Conservation (phyloP, 208 protist genomes). For the Leishmania gerbilli region DNA sequence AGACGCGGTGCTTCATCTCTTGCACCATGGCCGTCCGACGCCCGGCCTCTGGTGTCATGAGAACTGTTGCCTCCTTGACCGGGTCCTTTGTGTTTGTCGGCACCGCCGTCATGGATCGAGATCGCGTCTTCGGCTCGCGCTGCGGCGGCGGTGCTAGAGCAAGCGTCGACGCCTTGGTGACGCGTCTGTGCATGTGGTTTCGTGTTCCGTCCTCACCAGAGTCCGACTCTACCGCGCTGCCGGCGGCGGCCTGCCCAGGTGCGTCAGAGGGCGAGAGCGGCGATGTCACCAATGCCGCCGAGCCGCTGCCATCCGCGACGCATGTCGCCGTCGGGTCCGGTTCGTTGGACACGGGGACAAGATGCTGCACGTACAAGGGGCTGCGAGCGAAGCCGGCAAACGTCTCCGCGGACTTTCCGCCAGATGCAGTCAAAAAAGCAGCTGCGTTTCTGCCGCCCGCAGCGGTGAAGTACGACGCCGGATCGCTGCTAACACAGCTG, state of each 20-base stretch:
- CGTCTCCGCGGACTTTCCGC: neutral
- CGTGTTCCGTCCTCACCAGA: neutral
- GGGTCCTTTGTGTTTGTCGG: constrained; percentile 8
- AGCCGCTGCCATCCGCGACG: neutral
- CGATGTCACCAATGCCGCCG: neutral
- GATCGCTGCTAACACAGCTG: neutral
- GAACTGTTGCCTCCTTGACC: constrained; percentile 32
- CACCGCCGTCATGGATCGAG: constrained; percentile 3
- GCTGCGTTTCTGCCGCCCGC: neutral
- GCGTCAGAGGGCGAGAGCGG: neutral
- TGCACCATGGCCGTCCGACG: constrained; percentile 37
- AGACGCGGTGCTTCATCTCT: constrained; percentile 43
- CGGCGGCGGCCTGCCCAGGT: neutral
- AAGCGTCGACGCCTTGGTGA: neutral
- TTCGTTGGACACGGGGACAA: neutral
- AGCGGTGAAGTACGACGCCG: neutral
- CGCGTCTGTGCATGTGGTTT: neutral
- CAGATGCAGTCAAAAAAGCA: neutral
- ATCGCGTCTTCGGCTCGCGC: neutral
- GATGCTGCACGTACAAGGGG: neutral
- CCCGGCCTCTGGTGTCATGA: constrained; percentile 46
- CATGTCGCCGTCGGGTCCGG: neutral
- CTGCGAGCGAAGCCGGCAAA: neutral
- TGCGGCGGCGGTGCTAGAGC: neutral
- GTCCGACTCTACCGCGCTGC: neutral